A percentile compares a stretch with the other conserved stretches of the same genome.
phyloP scores from a whole-genome alignment of 116 monocot species.

The Posidonia oceanica region DNA sequence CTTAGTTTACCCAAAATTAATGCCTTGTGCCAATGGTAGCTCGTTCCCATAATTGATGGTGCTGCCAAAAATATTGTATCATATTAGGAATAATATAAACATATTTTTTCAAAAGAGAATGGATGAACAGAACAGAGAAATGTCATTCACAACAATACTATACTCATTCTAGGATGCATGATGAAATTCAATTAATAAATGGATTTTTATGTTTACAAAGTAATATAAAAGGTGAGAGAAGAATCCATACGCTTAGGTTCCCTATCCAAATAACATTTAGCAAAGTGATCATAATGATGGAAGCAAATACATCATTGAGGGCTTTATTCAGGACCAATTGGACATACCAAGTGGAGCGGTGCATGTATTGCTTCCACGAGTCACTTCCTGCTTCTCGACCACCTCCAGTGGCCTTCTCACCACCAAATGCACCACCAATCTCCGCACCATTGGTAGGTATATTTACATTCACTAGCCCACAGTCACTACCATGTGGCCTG shows the following conservation, averaged over 20 bases:
- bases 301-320: background rate
- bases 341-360: constrained; percentile 82
- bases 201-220: background rate
- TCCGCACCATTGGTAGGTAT: constrained; percentile 98
- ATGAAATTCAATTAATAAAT: no score
- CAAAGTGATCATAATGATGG: background rate
- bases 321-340: background rate
- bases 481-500: constrained; percentile 91
- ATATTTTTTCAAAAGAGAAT: background rate
- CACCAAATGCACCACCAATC: constrained; percentile 98
- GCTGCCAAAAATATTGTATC: constrained; percentile 23
- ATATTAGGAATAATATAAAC: background rate
- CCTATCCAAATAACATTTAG: no score
- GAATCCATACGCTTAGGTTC: no score
- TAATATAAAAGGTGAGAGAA: background rate
- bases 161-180: no score
- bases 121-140: no score
- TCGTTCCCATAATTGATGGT: constrained; percentile 95
- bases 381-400: constrained; percentile 97
- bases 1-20: constrained; percentile 67
- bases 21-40: constrained; percentile 88
- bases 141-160: no score
- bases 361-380: constrained; percentile 99
- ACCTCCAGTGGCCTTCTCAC: constrained; percentile 96
- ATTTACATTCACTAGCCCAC: constrained; percentile 94